Percentiles rank a stretch among this genome's conserved stretches.
Evolutionary conservation across 2,329 filamentous ascomycete genomes (phyloP).

Genomic region (Fusarium equiseti): DNA sequence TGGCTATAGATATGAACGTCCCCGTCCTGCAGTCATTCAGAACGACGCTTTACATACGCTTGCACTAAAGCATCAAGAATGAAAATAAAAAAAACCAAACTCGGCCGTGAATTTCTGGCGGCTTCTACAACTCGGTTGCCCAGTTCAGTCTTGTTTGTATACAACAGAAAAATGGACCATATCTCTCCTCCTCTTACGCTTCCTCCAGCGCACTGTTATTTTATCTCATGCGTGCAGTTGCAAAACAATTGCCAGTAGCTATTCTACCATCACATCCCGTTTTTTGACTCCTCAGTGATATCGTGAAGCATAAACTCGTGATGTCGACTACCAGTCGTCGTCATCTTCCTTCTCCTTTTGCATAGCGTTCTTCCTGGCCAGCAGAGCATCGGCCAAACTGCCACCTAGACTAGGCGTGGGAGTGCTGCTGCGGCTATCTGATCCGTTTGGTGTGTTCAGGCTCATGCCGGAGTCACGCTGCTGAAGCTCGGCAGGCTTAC

Average conservation of each 20-base stretch:
- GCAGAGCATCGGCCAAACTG: conserved; percentile 81
- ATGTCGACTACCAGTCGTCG: conserved; percentile 71
- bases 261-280: conserved; percentile 29
- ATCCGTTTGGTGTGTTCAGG: conserved; percentile 67
- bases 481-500: conserved; percentile 77
- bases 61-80: conserved; percentile 42
- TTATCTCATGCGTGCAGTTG: conserved; percentile 15
- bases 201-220: conserved; percentile 29
- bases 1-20: conserved; percentile 30
- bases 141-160: conserved; percentile 46
- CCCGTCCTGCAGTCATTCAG: conserved; percentile 15
- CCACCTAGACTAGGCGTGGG: conserved; percentile 79
- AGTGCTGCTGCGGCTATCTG: conserved; percentile 75
- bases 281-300: conserved; percentile 30
- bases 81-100: conserved; percentile 39
- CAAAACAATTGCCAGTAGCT: conserved; percentile 24
- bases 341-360: conserved; percentile 76
- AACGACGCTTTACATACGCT: conserved; percentile 22
- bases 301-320: conserved; percentile 45
- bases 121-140: conserved; percentile 44
- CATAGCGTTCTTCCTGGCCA: conserved; percentile 82
- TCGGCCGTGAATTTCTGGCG: conserved; percentile 39
- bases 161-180: conserved; percentile 37
- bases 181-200: conserved; percentile 24
- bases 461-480: conserved; percentile 80